Percentiles rank a stretch among this genome's conserved stretches.
Conservation (phyloP, 768 basidiomycete genomes). For the Boletus vinaceobasis region DNA sequence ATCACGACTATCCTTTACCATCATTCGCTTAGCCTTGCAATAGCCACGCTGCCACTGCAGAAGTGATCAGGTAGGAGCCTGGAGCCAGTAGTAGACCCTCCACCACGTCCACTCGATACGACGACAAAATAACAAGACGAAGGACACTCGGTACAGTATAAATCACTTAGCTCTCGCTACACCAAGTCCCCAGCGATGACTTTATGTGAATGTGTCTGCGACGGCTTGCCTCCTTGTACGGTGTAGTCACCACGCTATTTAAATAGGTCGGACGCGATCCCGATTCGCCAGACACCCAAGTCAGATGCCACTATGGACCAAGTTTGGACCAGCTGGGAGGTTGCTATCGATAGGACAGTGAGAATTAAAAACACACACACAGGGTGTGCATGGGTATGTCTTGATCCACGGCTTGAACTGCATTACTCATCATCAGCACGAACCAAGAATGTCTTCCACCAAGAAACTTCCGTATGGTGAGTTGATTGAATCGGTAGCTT, state of each 20-base stretch:
- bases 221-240: not conserved
- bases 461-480: conserved; percentile 35
- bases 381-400: not conserved
- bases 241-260: not conserved
- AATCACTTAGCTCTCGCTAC: not conserved
- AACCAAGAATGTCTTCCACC: conserved; percentile 15
- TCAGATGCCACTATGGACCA: not conserved
- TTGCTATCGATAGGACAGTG: conserved; percentile 17
- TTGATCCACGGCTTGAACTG: not conserved
- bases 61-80: not conserved
- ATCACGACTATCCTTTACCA: too few species aligned
- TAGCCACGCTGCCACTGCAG: not conserved
- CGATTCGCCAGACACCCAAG: not conserved
- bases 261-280: not conserved
- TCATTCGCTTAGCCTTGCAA: not conserved
- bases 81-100: not conserved
- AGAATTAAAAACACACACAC: conserved; percentile 6
- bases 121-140: not conserved
- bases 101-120: not conserved
- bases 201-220: not conserved
- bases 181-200: not conserved
- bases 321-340: too few species aligned
- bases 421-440: not conserved
- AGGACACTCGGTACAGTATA: not conserved
- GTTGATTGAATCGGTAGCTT: not conserved